Evolutionary conservation across 202 grass and related monocot species (phyloP).

Genomic region (Hordeum pubiflorum): DNA sequence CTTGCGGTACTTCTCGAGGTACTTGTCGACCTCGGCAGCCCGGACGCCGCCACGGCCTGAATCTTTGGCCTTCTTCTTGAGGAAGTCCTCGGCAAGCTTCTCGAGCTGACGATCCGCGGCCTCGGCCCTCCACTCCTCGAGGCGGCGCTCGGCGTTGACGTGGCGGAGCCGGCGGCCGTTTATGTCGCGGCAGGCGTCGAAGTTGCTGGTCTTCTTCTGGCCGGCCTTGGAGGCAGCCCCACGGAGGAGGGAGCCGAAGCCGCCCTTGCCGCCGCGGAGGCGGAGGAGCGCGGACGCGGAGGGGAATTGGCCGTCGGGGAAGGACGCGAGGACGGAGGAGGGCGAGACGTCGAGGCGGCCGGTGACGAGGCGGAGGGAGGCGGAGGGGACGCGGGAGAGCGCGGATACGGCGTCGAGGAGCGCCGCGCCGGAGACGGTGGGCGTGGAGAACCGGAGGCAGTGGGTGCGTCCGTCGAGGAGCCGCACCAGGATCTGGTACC

Average conservation of each 20-base stretch:
- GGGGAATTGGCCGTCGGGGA: constrained; percentile 37
- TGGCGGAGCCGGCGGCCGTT: constrained; percentile 79
- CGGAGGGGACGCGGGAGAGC: constrained; percentile 37
- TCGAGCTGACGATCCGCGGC: constrained; percentile 65
- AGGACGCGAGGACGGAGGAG: constrained; percentile 41
- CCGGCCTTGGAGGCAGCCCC: constrained; percentile 92
- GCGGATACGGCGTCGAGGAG: constrained; percentile 45
- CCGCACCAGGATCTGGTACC: constrained; percentile 67
- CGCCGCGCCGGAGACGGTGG: constrained; percentile 41
- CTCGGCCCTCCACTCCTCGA: constrained; percentile 92
- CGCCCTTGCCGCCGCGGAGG: constrained; percentile 87
- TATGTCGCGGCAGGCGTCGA: constrained; percentile 94
- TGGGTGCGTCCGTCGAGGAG: constrained; percentile 67
- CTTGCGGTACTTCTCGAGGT: constrained; percentile 78
- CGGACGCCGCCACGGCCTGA: constrained; percentile 31
- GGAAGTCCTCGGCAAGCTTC: constrained; percentile 75
- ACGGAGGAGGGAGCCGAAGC: constrained; percentile 87
- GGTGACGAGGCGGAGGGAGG: constrained; percentile 51
- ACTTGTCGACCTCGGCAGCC: constrained; percentile 63
- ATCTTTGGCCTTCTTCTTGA: constrained; percentile 88
- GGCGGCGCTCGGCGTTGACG: constrained; percentile 86
- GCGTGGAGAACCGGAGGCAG: constrained; percentile 55
- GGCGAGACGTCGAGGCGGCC: constrained; percentile 37
- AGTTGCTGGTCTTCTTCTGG: constrained; percentile 97
- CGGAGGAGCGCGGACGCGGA: constrained; percentile 55